Evolutionary conservation across 257 asterid species (phyloP).

Genomic region (Mitragyna speciosa): DNA sequence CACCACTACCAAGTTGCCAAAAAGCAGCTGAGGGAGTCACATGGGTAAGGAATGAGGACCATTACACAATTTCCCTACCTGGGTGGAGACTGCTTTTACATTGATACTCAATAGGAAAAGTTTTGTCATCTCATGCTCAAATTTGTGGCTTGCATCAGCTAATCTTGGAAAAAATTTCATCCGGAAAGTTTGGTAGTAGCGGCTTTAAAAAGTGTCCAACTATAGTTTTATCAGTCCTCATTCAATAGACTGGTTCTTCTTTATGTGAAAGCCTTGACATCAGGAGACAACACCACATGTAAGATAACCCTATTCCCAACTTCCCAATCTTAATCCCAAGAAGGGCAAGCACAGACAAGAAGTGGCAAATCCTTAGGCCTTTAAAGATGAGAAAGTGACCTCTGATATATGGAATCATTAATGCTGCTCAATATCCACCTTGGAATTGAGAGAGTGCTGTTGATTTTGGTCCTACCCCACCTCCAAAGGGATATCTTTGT

Average conservation of each 20-base stretch:
- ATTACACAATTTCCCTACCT: neutral
- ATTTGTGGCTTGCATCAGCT: neutral
- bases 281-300: neutral
- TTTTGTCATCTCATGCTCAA: neutral
- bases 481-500: neutral
- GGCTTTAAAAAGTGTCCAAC: no score
- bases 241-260: neutral
- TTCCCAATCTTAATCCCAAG: neutral
- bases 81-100: neutral
- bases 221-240: neutral
- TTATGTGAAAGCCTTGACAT: neutral
- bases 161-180: neutral
- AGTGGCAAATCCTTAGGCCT: neutral
- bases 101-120: neutral
- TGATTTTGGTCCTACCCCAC: neutral
- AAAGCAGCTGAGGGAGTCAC: neutral
- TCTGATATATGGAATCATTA: neutral
- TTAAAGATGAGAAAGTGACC: neutral
- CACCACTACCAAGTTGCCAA: neutral
- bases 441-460: no score
- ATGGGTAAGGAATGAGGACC: neutral
- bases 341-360: no score
- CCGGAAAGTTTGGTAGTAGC: neutral
- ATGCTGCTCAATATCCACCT: neutral
- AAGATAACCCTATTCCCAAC: no score